Evolutionary conservation across 2,329 filamentous ascomycete genomes (phyloP).

Genomic region (Teratosphaeria gauchensis): DNA sequence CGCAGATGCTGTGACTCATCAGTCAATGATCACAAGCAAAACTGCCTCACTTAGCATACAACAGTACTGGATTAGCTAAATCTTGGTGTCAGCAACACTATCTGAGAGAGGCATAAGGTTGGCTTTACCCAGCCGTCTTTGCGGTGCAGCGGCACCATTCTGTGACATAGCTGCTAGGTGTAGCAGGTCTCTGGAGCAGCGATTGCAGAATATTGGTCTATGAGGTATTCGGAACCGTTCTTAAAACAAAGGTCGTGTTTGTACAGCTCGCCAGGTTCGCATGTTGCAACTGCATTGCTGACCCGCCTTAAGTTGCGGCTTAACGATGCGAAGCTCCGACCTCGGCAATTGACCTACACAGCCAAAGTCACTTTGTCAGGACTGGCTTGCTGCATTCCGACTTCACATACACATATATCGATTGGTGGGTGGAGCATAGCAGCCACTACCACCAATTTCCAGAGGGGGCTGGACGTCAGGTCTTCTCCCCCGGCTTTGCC

Average conservation of each 20-base stretch:
- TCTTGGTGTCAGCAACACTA: constrained; percentile 4
- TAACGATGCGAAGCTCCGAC: neutral
- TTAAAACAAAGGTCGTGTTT: neutral
- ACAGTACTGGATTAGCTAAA: neutral
- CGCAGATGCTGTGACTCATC: constrained; percentile 61
- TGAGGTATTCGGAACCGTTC: neutral
- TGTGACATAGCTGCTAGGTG: neutral
- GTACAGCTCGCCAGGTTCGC: neutral
- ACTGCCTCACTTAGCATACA: neutral
- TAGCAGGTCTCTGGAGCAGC: neutral
- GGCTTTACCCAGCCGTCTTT: constrained; percentile 14
- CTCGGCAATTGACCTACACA: neutral
- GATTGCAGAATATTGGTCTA: neutral
- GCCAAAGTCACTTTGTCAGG: neutral
- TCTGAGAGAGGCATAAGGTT: neutral
- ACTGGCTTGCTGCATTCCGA: neutral
- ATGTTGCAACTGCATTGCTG: neutral
- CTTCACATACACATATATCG: too few species aligned
- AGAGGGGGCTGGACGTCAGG: too few species aligned
- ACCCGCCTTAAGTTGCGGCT: neutral
- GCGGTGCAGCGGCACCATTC: constrained; percentile 7
- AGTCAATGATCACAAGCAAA: neutral
- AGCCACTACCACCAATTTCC: too few species aligned
- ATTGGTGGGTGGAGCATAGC: too few species aligned
- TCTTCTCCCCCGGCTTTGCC: too few species aligned